Percentiles rank a stretch among this genome's conserved stretches.
Conservation (phyloP, 2,329 filamentous ascomycete species). For the Lasiodiplodia theobromae region DNA sequence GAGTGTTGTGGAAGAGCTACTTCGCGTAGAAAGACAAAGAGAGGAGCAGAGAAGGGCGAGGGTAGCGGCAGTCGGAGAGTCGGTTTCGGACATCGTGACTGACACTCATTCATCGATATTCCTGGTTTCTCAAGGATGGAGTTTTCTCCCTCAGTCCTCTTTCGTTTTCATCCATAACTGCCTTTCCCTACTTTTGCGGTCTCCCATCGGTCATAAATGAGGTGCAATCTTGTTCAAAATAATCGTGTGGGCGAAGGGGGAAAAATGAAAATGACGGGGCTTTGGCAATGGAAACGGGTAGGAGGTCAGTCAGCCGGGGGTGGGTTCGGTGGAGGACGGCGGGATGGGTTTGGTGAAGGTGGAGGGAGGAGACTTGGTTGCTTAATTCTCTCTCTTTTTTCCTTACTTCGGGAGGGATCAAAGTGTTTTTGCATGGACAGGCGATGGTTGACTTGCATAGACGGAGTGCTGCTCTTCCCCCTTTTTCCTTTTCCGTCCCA, state of each 20-base stretch:
- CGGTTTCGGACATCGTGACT: no score
- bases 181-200: neutral
- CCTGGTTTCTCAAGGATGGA: neutral
- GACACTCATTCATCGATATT: no score
- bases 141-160: neutral
- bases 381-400: neutral
- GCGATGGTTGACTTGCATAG: slow-evolving; percentile 1
- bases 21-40: slow-evolving; percentile 70
- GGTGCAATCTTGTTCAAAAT: no score
- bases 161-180: neutral
- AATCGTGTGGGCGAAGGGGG: no score
- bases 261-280: no score
- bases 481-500: neutral
- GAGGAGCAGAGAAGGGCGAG: neutral
- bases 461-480: neutral
- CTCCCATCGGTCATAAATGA: neutral
- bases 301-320: neutral
- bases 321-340: neutral
- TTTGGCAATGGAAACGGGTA: neutral
- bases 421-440: neutral
- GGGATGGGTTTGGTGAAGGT: neutral
- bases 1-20: slow-evolving; percentile 99
- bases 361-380: neutral
- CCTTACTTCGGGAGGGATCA: neutral
- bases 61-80: neutral